Percentiles rank a stretch among this genome's conserved stretches.
Conservation (phyloP, 805 yeast species). For the Candida verbasci region DNA sequence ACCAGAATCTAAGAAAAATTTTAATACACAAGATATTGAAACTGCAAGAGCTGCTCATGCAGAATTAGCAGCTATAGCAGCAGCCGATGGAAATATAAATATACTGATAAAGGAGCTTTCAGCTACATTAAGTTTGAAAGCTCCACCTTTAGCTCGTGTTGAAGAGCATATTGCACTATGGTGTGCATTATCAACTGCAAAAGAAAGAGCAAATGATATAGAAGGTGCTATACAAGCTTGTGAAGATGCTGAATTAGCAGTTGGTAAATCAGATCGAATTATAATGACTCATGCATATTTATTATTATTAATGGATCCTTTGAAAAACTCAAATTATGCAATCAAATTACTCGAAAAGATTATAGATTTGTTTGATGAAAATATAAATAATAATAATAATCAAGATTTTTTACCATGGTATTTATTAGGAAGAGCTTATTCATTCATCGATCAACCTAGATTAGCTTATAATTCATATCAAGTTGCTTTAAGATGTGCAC, state of each 20-base stretch:
- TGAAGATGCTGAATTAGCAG: conserved; percentile 41
- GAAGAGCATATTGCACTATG: conserved; percentile 48
- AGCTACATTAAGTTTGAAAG: conserved; percentile 47
- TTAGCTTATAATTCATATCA: conserved; percentile 55
- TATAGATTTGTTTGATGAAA: conserved; percentile 23
- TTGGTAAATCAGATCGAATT: conserved; percentile 43
- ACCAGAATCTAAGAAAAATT: conserved; percentile 24
- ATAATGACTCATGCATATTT: conserved; percentile 48
- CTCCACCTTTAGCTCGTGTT: conserved; percentile 40
- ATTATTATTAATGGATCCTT: conserved; percentile 21
- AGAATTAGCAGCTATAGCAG: conserved; percentile 53
- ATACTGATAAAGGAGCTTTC: conserved; percentile 46
- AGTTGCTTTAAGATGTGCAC: conserved; percentile 49
- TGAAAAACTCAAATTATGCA: conserved; percentile 29
- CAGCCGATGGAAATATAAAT: conserved; percentile 47
- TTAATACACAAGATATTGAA: conserved; percentile 34
- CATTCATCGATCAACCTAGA: conserved; percentile 41
- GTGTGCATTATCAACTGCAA: conserved; percentile 50
- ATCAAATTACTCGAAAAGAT: conserved; percentile 32
- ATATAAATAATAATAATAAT: conserved; percentile 15
- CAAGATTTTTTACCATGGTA: conserved; percentile 56
- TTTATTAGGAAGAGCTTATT: conserved; percentile 50
- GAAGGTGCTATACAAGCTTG: conserved; percentile 47
- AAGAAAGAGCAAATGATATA: conserved; percentile 48
- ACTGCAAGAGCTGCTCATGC: conserved; percentile 50